Evolutionary conservation across 2,329 filamentous ascomycete species (phyloP), one percentile per base, ranked within the genome.

Genomic region (Rutstroemia sp.): DNA sequence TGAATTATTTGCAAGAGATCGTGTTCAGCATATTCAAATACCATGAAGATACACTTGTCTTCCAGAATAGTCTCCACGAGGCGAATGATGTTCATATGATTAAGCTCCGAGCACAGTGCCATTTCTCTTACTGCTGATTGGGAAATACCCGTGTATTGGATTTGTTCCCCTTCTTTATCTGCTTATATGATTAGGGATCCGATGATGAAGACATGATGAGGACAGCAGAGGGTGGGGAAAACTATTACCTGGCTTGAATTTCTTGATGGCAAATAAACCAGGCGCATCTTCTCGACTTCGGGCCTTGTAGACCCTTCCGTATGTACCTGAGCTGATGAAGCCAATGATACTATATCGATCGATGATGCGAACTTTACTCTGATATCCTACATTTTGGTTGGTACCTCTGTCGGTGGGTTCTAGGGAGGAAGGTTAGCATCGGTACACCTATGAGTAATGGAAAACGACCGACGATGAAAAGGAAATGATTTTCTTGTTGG

Each of bases 1-100:
- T 99, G 94, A 64, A 99, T 96, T 70, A 99, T 97, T 71, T 99
- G 94, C 4, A 99, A 78, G 39, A 99, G 76, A 72, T 99, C 94
- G 71, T 99, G 94, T 73, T 99, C 94, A 63, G 94, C 94, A 71
- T 96, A 99, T 72, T 97, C 94, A 65, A 99, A 97, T 2, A 99
- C 92, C 88, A 99, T 99, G 73, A 92, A 99, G 70, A 99, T 97
- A 75, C 92, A 96, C 75, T 97, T 97, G 72, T 96, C 92, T 73
- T 99, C 92, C 3, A 99, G 79, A 66, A 99, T 96, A 67, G 96
- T 97, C 73, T 99, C 94, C 60, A 92, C 84, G 1, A 96, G 82
- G 58, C 87, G 84, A 63, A 99, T 92, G 37, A 99, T 86, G 69
- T 97, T 97, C 56, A 83, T 77, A 71, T 99, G 91, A 57, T 81